Base-by-base conservation (phyloP, 169 alveolate species). In the Eimeria maxima region DNA sequence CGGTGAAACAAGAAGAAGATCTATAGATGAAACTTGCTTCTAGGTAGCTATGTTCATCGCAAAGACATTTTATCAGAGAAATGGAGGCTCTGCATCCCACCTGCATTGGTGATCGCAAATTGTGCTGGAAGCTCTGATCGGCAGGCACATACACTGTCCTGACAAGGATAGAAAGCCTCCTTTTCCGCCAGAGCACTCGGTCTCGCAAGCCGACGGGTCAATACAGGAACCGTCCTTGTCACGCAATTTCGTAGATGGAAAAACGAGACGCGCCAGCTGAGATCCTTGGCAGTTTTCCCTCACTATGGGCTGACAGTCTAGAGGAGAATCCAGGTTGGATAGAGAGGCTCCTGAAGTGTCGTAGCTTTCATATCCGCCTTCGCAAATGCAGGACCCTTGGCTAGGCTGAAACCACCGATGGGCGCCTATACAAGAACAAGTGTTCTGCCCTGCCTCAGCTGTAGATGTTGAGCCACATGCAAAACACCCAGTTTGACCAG, bases 341-440 rank as follows among this genome's bases (percentile, higher is more conserved):
- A 87, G 4, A 6, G 93, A 87, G 22, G 83, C 60, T 63, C 93
- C 93, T 4, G 93, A 24, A 22, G 22, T 22, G 67, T 87, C 93
- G 65, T 87, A 87, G 81, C 93, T 87, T 44, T 87, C 93, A 47
- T 60, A 98, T 24, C 97, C 97, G 24, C 98, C 96, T 20, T 80
- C 87, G 93, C 99, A 98, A 53, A 97, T 92, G 96, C 99, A 98
- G 38, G 98, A 96, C 5, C 96, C 95, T 90, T 98, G 98, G 47
- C 98, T 90, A 74, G 95, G 97, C 47, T 96, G 97, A 90, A 97
- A 98, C 73, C 95, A 93, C 69, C 96, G 89, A 84, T 96, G 95
- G 24, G 50, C 87, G 20, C 98, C 98, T 29, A 84, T 65, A 95
- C 98, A 97, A 20, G 91, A 33, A 76, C 98, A 97, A 24, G 97